A percentile compares a stretch with the other conserved stretches of the same genome.
Evolutionary conservation across 352 stramenopile species (phyloP).

Genomic region (Phytophthora vignae): DNA sequence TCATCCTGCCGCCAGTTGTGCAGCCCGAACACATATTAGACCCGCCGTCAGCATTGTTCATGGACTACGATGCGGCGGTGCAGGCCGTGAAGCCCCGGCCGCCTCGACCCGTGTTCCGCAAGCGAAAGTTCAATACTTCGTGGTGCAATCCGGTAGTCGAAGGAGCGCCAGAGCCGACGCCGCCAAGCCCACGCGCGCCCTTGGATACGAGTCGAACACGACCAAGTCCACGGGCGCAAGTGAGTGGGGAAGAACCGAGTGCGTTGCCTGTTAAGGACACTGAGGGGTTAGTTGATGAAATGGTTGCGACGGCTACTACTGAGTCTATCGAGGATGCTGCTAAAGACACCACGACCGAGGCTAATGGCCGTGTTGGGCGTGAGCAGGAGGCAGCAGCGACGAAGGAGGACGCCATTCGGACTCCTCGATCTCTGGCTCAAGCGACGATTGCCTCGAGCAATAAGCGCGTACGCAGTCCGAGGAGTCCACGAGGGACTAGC

Average conservation of each 20-base stretch:
- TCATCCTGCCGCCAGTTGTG: constrained; percentile 61
- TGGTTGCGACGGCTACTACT: background rate
- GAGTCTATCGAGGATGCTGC: background rate
- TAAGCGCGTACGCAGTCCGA: constrained; percentile 9
- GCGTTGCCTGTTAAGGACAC: background rate
- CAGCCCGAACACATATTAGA: constrained; percentile 39
- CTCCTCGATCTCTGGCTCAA: constrained; percentile 10
- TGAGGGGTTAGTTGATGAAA: background rate
- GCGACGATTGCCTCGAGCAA: constrained; percentile 9
- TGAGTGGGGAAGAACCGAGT: constrained; percentile 2
- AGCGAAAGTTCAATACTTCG: constrained; percentile 68
- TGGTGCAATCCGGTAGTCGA: constrained; percentile 77
- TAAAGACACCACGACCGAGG: too few species aligned
- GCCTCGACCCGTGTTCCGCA: constrained; percentile 56
- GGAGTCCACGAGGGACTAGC: background rate
- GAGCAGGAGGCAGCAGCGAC: background rate
- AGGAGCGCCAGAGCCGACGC: background rate
- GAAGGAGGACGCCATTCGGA: constrained; percentile 33
- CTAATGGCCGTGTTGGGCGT: too few species aligned
- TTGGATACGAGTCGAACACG: constrained; percentile 3
- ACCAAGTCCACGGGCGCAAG: constrained; percentile 10
- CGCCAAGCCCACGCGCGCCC: constrained; percentile 17
- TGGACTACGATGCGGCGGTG: constrained; percentile 73
- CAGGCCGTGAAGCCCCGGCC: constrained; percentile 64
- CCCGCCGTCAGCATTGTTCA: constrained; percentile 66